Percentiles rank a stretch among this genome's conserved stretches.
Evolutionary conservation across 192 early-diverging fungal genomes (phyloP).

Genomic region (Coemansia sp.): DNA sequence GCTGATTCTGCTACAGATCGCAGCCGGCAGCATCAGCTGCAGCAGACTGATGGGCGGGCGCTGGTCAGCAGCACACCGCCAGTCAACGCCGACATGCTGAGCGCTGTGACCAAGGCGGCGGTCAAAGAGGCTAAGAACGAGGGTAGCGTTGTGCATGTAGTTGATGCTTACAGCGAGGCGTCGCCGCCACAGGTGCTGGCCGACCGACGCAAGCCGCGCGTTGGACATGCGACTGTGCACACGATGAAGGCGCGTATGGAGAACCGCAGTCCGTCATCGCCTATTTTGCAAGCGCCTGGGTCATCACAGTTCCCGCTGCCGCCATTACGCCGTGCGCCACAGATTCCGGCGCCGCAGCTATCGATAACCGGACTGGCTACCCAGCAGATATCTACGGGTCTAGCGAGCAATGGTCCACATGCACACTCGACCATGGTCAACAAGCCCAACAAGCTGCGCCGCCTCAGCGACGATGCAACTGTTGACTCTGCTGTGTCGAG

Average conservation of each 20-base stretch:
- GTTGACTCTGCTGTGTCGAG: background rate
- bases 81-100: slow-evolving; percentile 33
- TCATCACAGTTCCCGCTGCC: slow-evolving; percentile 15
- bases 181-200: slow-evolving; percentile 54
- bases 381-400: slow-evolving; percentile 2
- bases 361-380: slow-evolving; percentile 7
- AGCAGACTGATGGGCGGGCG: background rate
- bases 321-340: slow-evolving; percentile 21
- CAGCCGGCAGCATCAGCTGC: background rate
- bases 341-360: slow-evolving; percentile 23
- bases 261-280: slow-evolving; percentile 32
- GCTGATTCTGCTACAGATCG: background rate
- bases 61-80: slow-evolving; percentile 17
- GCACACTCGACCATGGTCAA: background rate
- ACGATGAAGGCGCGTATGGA: slow-evolving; percentile 54
- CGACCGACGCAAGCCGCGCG: slow-evolving; percentile 51
- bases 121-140: slow-evolving; percentile 47
- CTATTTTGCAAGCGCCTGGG: slow-evolving; percentile 14
- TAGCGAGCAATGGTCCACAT: background rate
- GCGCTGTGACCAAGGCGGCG: slow-evolving; percentile 44
- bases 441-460: slow-evolving; percentile 43
- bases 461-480: slow-evolving; percentile 24
- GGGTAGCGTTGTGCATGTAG: slow-evolving; percentile 38
- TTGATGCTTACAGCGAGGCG: slow-evolving; percentile 23
- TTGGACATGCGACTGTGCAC: slow-evolving; percentile 46